A percentile compares a stretch with the other conserved stretches of the same genome.
Conservation (phyloP, 2,329 filamentous ascomycete genomes). For the Fusarium subtropicale region DNA sequence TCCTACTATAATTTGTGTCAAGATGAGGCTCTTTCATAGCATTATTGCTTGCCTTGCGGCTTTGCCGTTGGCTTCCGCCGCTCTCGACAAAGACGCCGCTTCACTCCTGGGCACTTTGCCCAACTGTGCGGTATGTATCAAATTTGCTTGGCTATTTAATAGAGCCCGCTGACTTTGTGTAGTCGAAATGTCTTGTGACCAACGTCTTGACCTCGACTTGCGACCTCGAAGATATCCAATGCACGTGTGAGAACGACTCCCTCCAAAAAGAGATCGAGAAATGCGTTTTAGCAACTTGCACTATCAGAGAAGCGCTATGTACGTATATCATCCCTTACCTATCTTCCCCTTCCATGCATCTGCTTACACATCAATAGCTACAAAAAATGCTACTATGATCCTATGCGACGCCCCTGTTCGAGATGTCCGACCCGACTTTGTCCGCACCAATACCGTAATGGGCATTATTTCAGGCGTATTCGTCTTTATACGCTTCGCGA, state of each 20-base stretch:
- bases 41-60: not conserved
- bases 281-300: slow-evolving; percentile 1
- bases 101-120: not conserved
- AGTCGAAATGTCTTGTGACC: slow-evolving; percentile 35
- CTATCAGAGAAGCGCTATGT: not conserved
- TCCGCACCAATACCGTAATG: not conserved
- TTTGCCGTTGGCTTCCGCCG: not conserved
- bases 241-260: not conserved
- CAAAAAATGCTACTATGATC: not conserved
- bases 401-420: not conserved
- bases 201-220: slow-evolving; percentile 8
- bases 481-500: not conserved
- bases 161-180: not conserved
- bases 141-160: not conserved
- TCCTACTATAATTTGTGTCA: not conserved
- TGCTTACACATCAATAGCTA: not conserved
- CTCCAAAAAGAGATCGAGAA: not conserved
- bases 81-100: not conserved
- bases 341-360: rapidly evolving
- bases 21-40: not conserved
- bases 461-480: not conserved
- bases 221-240: not conserved
- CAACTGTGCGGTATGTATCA: not conserved
- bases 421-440: slow-evolving; percentile 6
- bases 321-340: not conserved